A percentile compares a stretch with the other conserved stretches of the same genome.
These are phyloP conservation scores for Hypomyces perniciosus DNA, from an alignment of 2,329 filamentous ascomycete genomes.

Conservation along the genomic window DNA sequence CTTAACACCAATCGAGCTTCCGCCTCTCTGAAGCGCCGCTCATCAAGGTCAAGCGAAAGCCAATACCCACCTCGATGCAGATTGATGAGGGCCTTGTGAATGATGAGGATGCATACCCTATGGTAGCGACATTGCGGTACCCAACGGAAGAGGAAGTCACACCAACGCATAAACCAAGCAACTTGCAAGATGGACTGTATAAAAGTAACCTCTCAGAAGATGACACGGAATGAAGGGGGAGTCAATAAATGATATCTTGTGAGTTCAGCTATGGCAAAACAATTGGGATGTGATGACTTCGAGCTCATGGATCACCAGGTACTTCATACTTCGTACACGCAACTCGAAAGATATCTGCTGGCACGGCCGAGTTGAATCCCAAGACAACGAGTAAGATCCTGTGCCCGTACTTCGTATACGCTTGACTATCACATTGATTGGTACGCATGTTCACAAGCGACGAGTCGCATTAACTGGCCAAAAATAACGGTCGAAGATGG, in stretches of 20 bases:
- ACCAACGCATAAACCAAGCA: slow-evolving; percentile 30
- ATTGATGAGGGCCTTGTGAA: slow-evolving; percentile 47
- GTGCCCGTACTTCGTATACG: slow-evolving; percentile 50
- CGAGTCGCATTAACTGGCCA: neutral
- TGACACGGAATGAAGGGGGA: slow-evolving; percentile 55
- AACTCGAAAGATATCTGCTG: slow-evolving; percentile 45
- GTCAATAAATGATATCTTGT: slow-evolving; percentile 46
- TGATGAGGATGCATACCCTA: slow-evolving; percentile 50
- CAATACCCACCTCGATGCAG: slow-evolving; percentile 49
- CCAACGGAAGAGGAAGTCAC: slow-evolving; percentile 53
- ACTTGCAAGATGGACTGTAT: slow-evolving; percentile 48
- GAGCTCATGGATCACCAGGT: too few relatives aligned
- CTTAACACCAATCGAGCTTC: slow-evolving; percentile 53
- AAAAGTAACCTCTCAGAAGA: slow-evolving; percentile 52
- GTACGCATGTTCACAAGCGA: slow-evolving; percentile 32
- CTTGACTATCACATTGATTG: slow-evolving; percentile 59
- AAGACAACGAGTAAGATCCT: slow-evolving; percentile 58
- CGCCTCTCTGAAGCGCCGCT: slow-evolving; percentile 30
- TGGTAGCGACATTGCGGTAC: slow-evolving; percentile 53
- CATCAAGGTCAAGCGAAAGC: slow-evolving; percentile 52
- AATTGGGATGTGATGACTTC: too few relatives aligned
- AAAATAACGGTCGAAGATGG: neutral
- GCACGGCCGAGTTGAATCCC: slow-evolving; percentile 53
- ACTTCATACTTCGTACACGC: slow-evolving; percentile 43
- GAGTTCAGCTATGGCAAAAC: neutral